phyloP scores from a whole-genome alignment of 345 rosid species.

The Moringa oleifera region DNA sequence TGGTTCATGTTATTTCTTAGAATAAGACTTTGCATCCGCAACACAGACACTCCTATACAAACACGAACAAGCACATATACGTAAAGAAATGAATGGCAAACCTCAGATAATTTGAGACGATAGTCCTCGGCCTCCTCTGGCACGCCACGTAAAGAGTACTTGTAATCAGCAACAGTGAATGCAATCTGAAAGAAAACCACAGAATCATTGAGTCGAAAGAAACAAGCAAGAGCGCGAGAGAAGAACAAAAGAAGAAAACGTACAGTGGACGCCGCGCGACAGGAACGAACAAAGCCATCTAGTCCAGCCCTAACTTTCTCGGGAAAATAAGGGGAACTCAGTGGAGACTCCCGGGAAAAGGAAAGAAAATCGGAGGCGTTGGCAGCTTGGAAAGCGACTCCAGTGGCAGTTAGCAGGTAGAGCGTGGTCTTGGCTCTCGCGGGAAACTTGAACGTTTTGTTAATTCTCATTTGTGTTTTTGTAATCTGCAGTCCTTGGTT shows the following conservation, averaged over 20 bases:
- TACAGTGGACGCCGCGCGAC: constrained; percentile 53
- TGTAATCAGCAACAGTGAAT: constrained; percentile 59
- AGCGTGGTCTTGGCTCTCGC: constrained; percentile 29
- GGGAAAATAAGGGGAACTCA: constrained; percentile 3
- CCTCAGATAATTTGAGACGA: constrained; percentile 51
- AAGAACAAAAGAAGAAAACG: constrained; percentile 11
- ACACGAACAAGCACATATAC: not conserved
- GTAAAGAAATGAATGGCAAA: constrained; percentile 12
- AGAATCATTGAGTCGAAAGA: not conserved
- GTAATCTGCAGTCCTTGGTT: not conserved
- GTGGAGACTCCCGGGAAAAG: constrained; percentile 19
- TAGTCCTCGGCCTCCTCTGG: constrained; percentile 46
- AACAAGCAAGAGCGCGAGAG: not conserved
- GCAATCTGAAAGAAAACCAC: constrained; percentile 38
- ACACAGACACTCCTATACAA: not conserved
- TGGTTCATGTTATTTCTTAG: not conserved
- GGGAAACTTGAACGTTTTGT: constrained; percentile 32
- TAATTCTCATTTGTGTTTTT: constrained; percentile 13
- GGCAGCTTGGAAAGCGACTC: constrained; percentile 32
- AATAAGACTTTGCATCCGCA: not conserved
- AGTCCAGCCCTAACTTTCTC: constrained; percentile 24
- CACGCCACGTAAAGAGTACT: constrained; percentile 41
- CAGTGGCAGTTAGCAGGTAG: constrained; percentile 34
- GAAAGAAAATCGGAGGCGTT: constrained; percentile 16
- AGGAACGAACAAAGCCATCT: constrained; percentile 50